Evolutionary conservation across 2,329 filamentous ascomycete genomes (phyloP), one percentile per base, ranked within the genome.

Genomic region (Fusarium continuum): DNA sequence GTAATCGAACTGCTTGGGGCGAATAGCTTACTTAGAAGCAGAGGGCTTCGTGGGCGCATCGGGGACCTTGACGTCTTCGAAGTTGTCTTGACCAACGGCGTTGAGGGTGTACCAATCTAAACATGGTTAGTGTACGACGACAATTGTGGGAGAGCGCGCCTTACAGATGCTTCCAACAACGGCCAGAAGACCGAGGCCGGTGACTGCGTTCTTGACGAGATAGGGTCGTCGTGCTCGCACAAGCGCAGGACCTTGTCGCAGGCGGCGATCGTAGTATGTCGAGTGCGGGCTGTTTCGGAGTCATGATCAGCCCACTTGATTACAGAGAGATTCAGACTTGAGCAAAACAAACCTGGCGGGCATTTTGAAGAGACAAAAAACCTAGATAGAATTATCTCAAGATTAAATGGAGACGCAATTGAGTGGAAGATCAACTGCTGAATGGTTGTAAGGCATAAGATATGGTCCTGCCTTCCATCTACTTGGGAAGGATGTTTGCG

Each of bases 81-180:
- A 99, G 68, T 97, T 92, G 77, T 98, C 95, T 78, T 98, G 95
- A 36, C 94, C 92, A 73, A 99, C 91, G 50, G 92, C 92, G 67
- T 83, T 86, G 74, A 99, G 90, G 5, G 85, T 87, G 73, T 87
- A 87, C 67, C 78, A 79, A 70, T 87, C 85, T 87, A 53, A 39
- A 14, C 13, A 16, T 22, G 29, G 52, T 72, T 53, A 71, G 68
- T 41, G 49, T 29, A 35, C 47, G 32, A 34, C 32, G 36, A 23
- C 9, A 25, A 36, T 34, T 14, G n/a, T 31, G 31, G 16, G 17
- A n/a, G 34, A 45, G n/a, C 47, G n/a, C n/a, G 86, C 19, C 92
- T 64, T 86, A 99, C 95, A 99, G 70, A 99, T 91, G 64, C 88
- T 87, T 64, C 92, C 83, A n/a, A 91, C 88, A 68, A 98, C 88